A percentile compares a stretch with the other conserved stretches of the same genome.
phyloP scores from a whole-genome alignment of 768 basidiomycete species.

The Russula griseocarnosa region DNA sequence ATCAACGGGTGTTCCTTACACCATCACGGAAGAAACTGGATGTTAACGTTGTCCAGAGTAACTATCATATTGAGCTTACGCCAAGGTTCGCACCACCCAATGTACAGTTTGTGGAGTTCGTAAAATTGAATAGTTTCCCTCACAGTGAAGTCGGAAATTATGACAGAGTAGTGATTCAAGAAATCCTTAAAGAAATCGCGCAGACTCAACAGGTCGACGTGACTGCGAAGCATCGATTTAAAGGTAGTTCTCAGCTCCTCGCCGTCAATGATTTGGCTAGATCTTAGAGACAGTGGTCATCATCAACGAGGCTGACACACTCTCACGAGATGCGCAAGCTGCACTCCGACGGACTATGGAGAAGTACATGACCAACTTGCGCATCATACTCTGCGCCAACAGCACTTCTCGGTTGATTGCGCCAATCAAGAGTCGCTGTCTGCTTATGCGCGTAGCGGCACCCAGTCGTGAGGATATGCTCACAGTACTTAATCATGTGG shows the following conservation, averaged over 20 bases:
- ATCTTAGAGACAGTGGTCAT: slow-evolving; percentile 67
- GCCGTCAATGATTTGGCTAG: background rate
- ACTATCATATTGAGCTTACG: slow-evolving; percentile 96
- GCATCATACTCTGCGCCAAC: slow-evolving; percentile 94
- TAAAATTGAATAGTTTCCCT: background rate
- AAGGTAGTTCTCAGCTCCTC: slow-evolving; percentile 53
- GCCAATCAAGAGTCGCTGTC: slow-evolving; percentile 92
- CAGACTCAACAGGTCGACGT: slow-evolving; percentile 98
- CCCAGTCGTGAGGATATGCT: slow-evolving; percentile 73
- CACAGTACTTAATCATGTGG: slow-evolving; percentile 69
- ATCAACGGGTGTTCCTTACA: slow-evolving; percentile 92
- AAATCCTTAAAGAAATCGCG: slow-evolving; percentile 95
- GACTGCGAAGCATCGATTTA: slow-evolving; percentile 92
- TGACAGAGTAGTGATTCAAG: slow-evolving; percentile 93
- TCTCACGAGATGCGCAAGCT: slow-evolving; percentile 94
- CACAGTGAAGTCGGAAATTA: slow-evolving; percentile 91
- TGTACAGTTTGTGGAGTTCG: background rate
- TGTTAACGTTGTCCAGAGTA: slow-evolving; percentile 95
- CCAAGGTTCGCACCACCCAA: slow-evolving; percentile 61
- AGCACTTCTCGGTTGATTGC: slow-evolving; percentile 94
- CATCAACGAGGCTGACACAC: slow-evolving; percentile 95
- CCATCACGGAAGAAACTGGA: slow-evolving; percentile 93
- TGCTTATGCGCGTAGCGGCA: slow-evolving; percentile 89
- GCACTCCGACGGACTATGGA: slow-evolving; percentile 98
- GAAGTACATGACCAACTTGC: slow-evolving; percentile 97